These are phyloP conservation scores for Tylopilus sp. DNA, from an alignment of 768 basidiomycete species.

Conservation along the genomic window DNA sequence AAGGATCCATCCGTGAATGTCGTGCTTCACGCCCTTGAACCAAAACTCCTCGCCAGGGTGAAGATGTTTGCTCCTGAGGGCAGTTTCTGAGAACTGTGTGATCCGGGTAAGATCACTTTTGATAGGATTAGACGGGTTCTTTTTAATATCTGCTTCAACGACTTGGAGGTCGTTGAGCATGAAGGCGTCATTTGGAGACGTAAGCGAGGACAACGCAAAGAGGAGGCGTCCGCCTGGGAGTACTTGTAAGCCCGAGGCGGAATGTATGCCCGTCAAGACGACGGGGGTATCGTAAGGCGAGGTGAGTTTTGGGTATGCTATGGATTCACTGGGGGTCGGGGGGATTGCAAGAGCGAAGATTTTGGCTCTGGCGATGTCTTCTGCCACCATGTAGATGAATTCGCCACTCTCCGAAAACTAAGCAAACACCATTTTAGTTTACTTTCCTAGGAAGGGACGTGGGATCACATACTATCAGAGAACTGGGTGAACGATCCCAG, in stretches of 20 bases:
- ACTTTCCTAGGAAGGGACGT: neutral
- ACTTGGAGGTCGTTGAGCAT: constrained; percentile 49
- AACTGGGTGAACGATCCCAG: constrained; percentile 78
- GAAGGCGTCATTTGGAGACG: constrained; percentile 77
- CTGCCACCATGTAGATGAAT: constrained; percentile 69
- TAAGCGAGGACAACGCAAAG: constrained; percentile 71
- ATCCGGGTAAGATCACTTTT: constrained; percentile 47
- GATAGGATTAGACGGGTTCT: constrained; percentile 24
- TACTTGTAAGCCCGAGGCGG: constrained; percentile 59
- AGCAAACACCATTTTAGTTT: neutral
- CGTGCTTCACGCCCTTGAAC: constrained; percentile 79
- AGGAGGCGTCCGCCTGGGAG: constrained; percentile 61
- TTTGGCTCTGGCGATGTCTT: constrained; percentile 76
- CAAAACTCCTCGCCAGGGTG: constrained; percentile 75
- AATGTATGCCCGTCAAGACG: constrained; percentile 54
- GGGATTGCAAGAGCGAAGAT: constrained; percentile 69
- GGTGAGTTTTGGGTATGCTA: constrained; percentile 43
- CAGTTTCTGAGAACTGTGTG: constrained; percentile 59
- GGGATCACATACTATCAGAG: constrained; percentile 12
- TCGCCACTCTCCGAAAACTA: constrained; percentile 75
- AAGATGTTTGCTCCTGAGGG: constrained; percentile 56
- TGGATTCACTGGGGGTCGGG: constrained; percentile 52
- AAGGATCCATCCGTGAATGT: constrained; percentile 82
- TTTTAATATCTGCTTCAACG: constrained; percentile 41
- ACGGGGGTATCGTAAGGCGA: constrained; percentile 50